A percentile compares a stretch with the other conserved stretches of the same genome.
Evolutionary conservation across 1,284 basidiomycete species (phyloP).

Genomic region (Austroboletus niveus): DNA sequence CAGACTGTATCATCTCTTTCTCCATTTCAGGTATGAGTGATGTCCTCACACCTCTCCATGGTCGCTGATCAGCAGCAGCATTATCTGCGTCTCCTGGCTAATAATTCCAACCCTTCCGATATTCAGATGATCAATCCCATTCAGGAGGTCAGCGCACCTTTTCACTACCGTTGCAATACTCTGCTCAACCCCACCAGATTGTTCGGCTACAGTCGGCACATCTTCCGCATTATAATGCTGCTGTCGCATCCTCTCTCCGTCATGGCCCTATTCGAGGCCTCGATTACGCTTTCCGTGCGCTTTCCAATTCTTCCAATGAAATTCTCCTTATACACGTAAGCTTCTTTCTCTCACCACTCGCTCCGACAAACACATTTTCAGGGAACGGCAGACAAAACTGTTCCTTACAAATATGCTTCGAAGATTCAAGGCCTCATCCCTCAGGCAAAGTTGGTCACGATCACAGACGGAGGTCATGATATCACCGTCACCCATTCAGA

Average conservation of each 20-base stretch:
- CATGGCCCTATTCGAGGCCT: slow-evolving; percentile 68
- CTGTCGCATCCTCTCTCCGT: slow-evolving; percentile 71
- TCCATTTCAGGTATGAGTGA: slow-evolving; percentile 52
- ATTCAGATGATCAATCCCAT: slow-evolving; percentile 32
- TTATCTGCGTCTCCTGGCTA: slow-evolving; percentile 32
- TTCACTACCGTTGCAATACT: background rate
- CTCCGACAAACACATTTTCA: slow-evolving; percentile 23
- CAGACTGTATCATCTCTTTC: slow-evolving; percentile 60
- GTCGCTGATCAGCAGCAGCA: slow-evolving; percentile 25
- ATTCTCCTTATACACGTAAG: slow-evolving; percentile 66
- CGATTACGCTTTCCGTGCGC: slow-evolving; percentile 46
- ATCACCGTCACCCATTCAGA: slow-evolving; percentile 56
- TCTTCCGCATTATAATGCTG: slow-evolving; percentile 68
- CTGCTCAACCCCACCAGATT: slow-evolving; percentile 37
- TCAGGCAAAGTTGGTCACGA: slow-evolving; percentile 50
- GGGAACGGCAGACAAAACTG: slow-evolving; percentile 67
- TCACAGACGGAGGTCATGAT: slow-evolving; percentile 64
- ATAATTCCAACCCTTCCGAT: slow-evolving; percentile 16
- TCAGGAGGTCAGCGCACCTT: slow-evolving; percentile 33
- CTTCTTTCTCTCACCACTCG: slow-evolving; percentile 3
- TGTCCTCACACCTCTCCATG: background rate
- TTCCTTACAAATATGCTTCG: slow-evolving; percentile 58
- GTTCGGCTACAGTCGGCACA: slow-evolving; percentile 71
- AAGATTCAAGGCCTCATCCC: slow-evolving; percentile 55
- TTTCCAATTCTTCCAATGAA: slow-evolving; percentile 45